Evolutionary conservation across 2,329 filamentous ascomycete genomes (phyloP).

Genomic region (Thelonectria blattea): DNA sequence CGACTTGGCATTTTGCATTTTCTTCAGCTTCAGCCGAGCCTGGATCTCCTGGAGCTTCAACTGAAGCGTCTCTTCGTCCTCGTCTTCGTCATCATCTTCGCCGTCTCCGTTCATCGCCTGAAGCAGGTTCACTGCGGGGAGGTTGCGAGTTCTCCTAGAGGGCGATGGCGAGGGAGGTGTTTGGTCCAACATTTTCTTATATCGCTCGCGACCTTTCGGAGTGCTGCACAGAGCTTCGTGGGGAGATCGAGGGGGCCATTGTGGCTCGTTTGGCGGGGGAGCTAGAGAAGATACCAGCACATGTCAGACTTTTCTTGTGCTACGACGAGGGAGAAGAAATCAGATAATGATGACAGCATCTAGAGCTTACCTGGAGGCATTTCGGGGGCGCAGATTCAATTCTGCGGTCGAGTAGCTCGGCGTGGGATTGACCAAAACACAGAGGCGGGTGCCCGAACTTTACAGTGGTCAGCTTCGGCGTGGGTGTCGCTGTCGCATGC

Average conservation of each 20-base stretch:
- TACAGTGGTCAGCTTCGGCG: slow-evolving; percentile 18
- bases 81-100: slow-evolving; percentile 64
- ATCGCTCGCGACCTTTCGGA: slow-evolving; percentile 78
- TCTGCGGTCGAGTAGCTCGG: slow-evolving; percentile 8
- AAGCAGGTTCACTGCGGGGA: slow-evolving; percentile 42
- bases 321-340: background rate
- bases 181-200: slow-evolving; percentile 70
- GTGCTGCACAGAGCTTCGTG: slow-evolving; percentile 70
- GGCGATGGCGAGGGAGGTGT: slow-evolving; percentile 74
- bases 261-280: slow-evolving; percentile 51
- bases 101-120: slow-evolving; percentile 44
- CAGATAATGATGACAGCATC: background rate
- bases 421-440: slow-evolving; percentile 20
- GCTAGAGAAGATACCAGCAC: slow-evolving; percentile 20
- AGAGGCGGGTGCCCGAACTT: slow-evolving; percentile 20
- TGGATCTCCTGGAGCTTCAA: slow-evolving; percentile 88
- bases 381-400: slow-evolving; percentile 13
- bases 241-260: slow-evolving; percentile 72
- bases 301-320: slow-evolving; percentile 21
- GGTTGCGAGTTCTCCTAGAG: slow-evolving; percentile 36
- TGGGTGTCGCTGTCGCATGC: slow-evolving; percentile 25
- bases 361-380: slow-evolving; percentile 39
- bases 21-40: slow-evolving; percentile 85
- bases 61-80: slow-evolving; percentile 89
- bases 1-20: slow-evolving; percentile 67